Base-by-base conservation (phyloP, 1,284 basidiomycete species). In the Ceratobasidium sp. region DNA sequence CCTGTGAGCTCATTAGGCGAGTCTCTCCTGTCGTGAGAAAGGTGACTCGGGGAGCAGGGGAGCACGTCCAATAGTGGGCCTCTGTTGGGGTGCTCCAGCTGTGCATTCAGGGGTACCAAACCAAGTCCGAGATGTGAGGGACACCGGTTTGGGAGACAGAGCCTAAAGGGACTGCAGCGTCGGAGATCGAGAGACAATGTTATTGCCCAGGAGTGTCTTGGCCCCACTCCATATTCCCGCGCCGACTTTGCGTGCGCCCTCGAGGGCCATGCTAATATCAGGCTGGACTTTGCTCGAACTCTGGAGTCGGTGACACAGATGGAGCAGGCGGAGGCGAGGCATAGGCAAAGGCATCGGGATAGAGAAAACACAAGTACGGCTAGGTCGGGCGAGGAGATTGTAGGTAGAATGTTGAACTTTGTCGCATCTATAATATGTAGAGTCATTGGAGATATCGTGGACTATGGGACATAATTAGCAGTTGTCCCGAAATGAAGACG, bases 301-400 rank as follows among this genome's bases (percentile, higher is more conserved):
- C 40, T 56, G 53, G 60, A 14, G 79, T 75, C 25, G 81, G 78
- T 0, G 72, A 63, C n/a, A 60, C 58, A 23, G 72, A 72, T 16
- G 48, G 58, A 0, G 58, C 60, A 23, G 84, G 81, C 8, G 83
- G 79, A 3, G 81, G 78, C 0, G 86, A 85, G 7, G 85, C 84
- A 74, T 85, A 91, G 4, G 88, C 89, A 7, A 92, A 91, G 83
- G 14, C 89, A 86, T 53, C 83, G 80, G 21, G 86, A 87, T 16
- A 90, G 82, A 5, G 88, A 82, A 76, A 86, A 91, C 9, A 88
- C 80, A 1, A 75, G 75, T 38, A 72, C 42, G 56, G 74, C 62
- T 8, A 74, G 49, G 33, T 42, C 40, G 36, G 53, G 59, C 12
- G 84, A 81, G 73, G 84, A 78, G 73, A 91, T 83, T 76, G 80